Base-by-base conservation (phyloP, 495 filamentous ascomycete genomes). In the Aspergillus cristatus region DNA sequence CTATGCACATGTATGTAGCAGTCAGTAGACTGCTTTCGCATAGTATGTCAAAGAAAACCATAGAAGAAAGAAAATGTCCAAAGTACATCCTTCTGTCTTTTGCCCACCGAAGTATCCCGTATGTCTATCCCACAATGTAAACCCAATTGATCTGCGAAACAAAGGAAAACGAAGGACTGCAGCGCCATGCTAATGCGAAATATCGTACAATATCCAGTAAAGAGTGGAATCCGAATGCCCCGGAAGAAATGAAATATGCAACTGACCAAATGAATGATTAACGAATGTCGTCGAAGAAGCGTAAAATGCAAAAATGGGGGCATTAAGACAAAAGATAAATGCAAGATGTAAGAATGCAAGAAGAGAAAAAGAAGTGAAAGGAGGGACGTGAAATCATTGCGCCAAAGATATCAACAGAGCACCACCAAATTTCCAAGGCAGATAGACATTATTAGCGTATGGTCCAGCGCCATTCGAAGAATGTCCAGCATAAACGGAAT, bases 141-240 rank as follows among this genome's bases (percentile, higher is more conserved):
- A 28, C 28, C 36, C 40, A 41, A 45, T 39, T 43, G 48, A 53
- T 56, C 61, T 57, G 59, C 60, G 46, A 47, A 53, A 54, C 60
- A 50, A 41, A 24, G 8, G 8, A 48, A 46, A 67, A 67, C 61
- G 63, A 67, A 62, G 51, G 63, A 65, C 57, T 53, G 63, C 60
- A 62, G 57, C 61, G 60, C 63, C 49, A 53, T 57, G 53, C 58
- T 59, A 67, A 65, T 61, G 61, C 45, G 53, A 41, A 44, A 62
- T 57, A 40, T 62, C 50, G 48, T 62, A 65, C 61, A 65, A 40
- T 49, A 47, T 37, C 47, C 44, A 35, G 40, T 54, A 63, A 61
- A 59, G 61, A 63, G 53, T 54, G 61, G 30, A 35, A 59, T 54
- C 57, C 57, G 46, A 60, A 63, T 65, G 61, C 61, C 61, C 42